Base-by-base conservation (phyloP, 2,329 filamentous ascomycete species). In the Neonectria neomacrospora region DNA sequence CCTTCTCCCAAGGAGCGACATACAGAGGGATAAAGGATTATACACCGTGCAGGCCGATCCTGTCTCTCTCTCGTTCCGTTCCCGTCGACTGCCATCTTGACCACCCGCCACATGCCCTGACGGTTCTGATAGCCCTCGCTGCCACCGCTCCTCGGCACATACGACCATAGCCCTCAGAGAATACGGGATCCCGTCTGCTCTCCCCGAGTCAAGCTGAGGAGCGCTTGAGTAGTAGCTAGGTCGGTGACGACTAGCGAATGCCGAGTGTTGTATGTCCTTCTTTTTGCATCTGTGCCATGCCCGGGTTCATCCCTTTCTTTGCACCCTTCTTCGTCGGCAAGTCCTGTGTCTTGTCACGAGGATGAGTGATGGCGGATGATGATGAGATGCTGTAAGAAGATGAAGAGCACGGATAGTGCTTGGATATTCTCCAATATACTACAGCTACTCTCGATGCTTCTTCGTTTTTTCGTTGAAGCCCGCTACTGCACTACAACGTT, bases 241-340 rank as follows among this genome's bases (percentile, higher is more conserved):
- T 53, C 54, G 59, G 59, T 47, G 59, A 61, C 58, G 45, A 62
- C 59, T 57, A 55, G 59, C 54, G 59, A 62, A 62, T 58, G 34
- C 59, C 41, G 42, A 39, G 58, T 61, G 58, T 58, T 61, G 58
- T 58, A 61, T 61, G 58, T 58, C 3, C 32, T 48, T 18, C 34
- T 44, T 58, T 52, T 52, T 58, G 26, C 12, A 3, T 23, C 34
- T 56, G 44, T 54, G 28, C 12, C 1, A 5, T 12, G 28, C 23
- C 12, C 10, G n/a, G 12, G 26, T 14, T 32, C 16, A 18, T 30
- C 11, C 2, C 20, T 4, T 50, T 50, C 26, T 8, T 5, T n/a
- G 14, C 12, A 5, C 18, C 26, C 7, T 5, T 1, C 14, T 26
- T 18, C 14, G 44, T 30, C 11, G 11, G 9, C 22, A 23, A 26